phyloP scores from a whole-genome alignment of 192 early-diverging fungal genomes.

The Podila clonocystis region DNA sequence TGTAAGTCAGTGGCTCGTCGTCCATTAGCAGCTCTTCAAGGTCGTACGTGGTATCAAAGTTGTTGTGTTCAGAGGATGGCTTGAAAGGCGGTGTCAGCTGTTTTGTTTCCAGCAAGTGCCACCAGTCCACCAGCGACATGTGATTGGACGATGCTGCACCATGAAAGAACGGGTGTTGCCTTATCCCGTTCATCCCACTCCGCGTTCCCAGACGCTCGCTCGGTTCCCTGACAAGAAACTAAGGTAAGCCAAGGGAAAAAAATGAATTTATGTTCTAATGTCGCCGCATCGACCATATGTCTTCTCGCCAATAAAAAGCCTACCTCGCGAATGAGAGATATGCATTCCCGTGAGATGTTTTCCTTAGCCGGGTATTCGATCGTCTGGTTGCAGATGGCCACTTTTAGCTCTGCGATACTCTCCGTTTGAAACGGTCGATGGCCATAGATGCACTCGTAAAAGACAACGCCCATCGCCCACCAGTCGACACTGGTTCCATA shows the following conservation, averaged over 20 bases:
- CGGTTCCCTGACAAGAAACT: constrained; percentile 39
- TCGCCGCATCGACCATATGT: background rate
- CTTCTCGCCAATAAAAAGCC: background rate
- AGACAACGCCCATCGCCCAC: constrained; percentile 93
- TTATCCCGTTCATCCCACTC: constrained; percentile 38
- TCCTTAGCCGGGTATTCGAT: constrained; percentile 37
- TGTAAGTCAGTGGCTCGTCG: constrained; percentile 68
- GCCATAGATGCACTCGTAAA: constrained; percentile 87
- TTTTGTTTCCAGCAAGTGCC: constrained; percentile 57
- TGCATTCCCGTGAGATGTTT: constrained; percentile 30
- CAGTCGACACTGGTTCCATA: constrained; percentile 95
- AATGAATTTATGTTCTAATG: background rate
- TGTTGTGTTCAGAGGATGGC: constrained; percentile 64
- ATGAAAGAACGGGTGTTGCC: constrained; percentile 57
- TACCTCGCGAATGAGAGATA: constrained; percentile 29
- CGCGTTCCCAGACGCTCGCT: constrained; percentile 26
- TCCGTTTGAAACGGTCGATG: constrained; percentile 39
- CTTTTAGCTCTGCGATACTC: constrained; percentile 27
- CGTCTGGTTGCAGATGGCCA: constrained; percentile 23
- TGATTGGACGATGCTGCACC: constrained; percentile 21
- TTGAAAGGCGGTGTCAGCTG: constrained; percentile 50
- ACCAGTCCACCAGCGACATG: constrained; percentile 38
- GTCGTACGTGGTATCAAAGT: constrained; percentile 82
- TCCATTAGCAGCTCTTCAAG: constrained; percentile 78
- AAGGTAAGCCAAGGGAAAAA: background rate